Percentiles rank a stretch among this genome's conserved stretches.
phyloP scores from a whole-genome alignment of 345 rosid species.

The Populus davidiana region DNA sequence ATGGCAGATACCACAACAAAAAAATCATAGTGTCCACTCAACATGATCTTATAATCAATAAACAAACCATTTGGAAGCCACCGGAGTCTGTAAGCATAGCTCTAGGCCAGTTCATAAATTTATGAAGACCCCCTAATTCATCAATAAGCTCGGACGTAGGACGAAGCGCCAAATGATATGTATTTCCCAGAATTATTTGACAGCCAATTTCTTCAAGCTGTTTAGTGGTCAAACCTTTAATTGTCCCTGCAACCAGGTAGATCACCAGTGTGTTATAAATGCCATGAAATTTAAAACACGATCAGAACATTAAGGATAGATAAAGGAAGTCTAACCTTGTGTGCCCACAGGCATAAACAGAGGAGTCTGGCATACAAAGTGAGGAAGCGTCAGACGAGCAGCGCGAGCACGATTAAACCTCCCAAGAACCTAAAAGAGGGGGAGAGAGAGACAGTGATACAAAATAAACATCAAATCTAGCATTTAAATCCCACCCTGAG shows the following conservation, averaged over 20 bases:
- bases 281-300: neutral
- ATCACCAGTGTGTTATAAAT: slow-evolving; percentile 12
- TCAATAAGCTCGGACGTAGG: slow-evolving; percentile 77
- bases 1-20: too few species aligned
- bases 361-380: slow-evolving; percentile 65
- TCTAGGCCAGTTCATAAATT: slow-evolving; percentile 83
- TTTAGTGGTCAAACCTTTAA: slow-evolving; percentile 64
- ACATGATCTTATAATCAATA: neutral
- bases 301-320: neutral
- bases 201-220: slow-evolving; percentile 90
- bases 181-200: slow-evolving; percentile 81
- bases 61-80: slow-evolving; percentile 81
- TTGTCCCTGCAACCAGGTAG: slow-evolving; percentile 52
- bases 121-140: slow-evolving; percentile 78
- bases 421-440: slow-evolving; percentile 45
- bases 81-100: slow-evolving; percentile 84
- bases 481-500: too few species aligned
- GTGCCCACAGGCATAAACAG: slow-evolving; percentile 88
- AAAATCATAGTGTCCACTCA: too few species aligned
- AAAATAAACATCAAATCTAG: neutral
- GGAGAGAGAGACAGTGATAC: neutral
- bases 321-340: slow-evolving; percentile 45
- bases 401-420: slow-evolving; percentile 86
- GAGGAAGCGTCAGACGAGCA: slow-evolving; percentile 65
- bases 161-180: slow-evolving; percentile 78